Conservation (phyloP, 1,139 yeast species). For the Pichia sp. region DNA sequence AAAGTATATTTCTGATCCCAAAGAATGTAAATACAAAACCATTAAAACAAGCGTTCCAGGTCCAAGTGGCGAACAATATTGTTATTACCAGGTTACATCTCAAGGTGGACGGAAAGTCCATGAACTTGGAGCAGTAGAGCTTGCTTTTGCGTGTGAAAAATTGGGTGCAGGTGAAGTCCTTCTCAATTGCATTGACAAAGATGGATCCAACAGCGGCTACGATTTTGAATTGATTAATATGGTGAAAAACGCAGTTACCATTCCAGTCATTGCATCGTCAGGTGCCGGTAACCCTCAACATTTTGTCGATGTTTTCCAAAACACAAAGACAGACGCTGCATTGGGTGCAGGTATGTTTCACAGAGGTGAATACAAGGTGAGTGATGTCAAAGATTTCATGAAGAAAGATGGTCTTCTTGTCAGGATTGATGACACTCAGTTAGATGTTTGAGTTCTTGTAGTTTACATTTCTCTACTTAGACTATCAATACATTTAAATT, state of each 20-base stretch:
- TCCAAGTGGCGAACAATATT: slow-evolving; percentile 79
- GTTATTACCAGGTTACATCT: slow-evolving; percentile 93
- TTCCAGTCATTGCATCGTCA: slow-evolving; percentile 94
- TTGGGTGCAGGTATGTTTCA: slow-evolving; percentile 98
- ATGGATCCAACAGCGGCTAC: slow-evolving; percentile 90
- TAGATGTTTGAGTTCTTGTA: slow-evolving; percentile 6
- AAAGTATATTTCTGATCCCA: slow-evolving; percentile 61
- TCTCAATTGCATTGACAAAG: slow-evolving; percentile 90
- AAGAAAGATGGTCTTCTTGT: slow-evolving; percentile 48
- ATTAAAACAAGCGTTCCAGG: slow-evolving; percentile 59
- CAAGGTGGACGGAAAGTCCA: slow-evolving; percentile 92
- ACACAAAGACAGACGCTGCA: slow-evolving; percentile 90
- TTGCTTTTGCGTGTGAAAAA: slow-evolving; percentile 81
- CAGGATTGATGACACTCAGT: slow-evolving; percentile 38
- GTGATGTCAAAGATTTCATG: slow-evolving; percentile 70
- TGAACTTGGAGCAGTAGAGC: slow-evolving; percentile 86
- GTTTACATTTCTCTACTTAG: too few relatives aligned
- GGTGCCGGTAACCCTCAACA: slow-evolving; percentile 95
- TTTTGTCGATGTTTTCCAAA: slow-evolving; percentile 77
- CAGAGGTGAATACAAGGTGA: slow-evolving; percentile 84
- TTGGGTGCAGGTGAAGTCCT: slow-evolving; percentile 96
- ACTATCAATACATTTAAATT: too few relatives aligned
- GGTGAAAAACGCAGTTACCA: slow-evolving; percentile 67
- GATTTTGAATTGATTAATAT: slow-evolving; percentile 79
- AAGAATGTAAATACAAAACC: slow-evolving; percentile 53